Evolutionary conservation across 192 early-diverging fungal species (phyloP).

Genomic region (Coemansia sp.): DNA sequence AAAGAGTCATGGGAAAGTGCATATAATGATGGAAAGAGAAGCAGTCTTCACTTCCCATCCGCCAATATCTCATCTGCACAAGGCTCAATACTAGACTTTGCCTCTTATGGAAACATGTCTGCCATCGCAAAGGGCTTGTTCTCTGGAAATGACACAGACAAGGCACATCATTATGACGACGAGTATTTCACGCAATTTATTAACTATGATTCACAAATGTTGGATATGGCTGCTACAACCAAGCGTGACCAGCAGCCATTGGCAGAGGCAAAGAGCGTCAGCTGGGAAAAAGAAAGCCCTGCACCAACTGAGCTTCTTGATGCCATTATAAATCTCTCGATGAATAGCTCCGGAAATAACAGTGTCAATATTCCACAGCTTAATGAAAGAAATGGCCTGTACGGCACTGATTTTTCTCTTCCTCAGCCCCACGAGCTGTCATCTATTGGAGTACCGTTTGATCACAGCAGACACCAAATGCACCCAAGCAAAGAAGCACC

Average conservation of each 20-base stretch:
- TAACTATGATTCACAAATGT: conserved; percentile 15
- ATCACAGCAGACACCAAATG: neutral
- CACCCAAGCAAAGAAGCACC: neutral
- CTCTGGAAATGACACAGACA: neutral
- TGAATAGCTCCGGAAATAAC: conserved; percentile 15
- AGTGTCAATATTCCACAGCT: conserved; percentile 3
- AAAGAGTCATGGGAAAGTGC: neutral
- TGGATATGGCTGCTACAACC: neutral
- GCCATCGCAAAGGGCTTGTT: conserved; percentile 1
- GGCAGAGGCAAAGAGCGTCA: neutral
- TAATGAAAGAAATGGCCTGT: neutral
- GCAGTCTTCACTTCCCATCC: neutral
- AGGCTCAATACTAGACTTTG: neutral
- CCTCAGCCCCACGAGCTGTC: neutral
- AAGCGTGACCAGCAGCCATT: neutral
- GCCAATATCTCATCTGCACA: neutral
- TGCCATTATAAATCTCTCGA: conserved; percentile 41
- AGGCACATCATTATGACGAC: conserved; percentile 20
- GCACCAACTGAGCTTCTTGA: conserved; percentile 33
- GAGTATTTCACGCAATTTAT: conserved; percentile 43
- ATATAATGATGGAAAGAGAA: neutral
- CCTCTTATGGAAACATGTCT: neutral
- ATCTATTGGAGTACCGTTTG: neutral
- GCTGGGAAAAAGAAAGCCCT: conserved; percentile 4
- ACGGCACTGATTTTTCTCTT: neutral